A percentile compares a stretch with the other conserved stretches of the same genome.
phyloP scores from a whole-genome alignment of 345 rosid genomes.

The Balakata baccata region DNA sequence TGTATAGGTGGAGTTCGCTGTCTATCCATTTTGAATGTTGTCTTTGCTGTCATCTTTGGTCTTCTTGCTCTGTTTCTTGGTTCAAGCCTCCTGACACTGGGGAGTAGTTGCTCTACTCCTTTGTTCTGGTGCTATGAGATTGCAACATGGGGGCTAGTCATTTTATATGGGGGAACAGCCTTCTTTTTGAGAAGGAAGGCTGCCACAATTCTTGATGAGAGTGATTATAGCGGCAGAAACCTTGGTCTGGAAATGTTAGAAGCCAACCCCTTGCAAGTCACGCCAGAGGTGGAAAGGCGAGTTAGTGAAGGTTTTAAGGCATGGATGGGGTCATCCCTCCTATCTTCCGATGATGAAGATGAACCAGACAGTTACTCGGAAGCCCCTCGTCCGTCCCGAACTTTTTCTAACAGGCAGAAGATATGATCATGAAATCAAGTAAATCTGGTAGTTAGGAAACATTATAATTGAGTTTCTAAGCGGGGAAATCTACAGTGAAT shows the following conservation, averaged over 20 bases:
- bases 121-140: slow-evolving; percentile 97
- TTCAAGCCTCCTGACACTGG: slow-evolving; percentile 83
- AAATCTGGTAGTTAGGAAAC: not conserved
- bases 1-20: slow-evolving; percentile 84
- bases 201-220: slow-evolving; percentile 63
- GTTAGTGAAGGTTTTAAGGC: slow-evolving; percentile 81
- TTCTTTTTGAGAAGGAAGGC: slow-evolving; percentile 71
- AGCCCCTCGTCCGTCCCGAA: slow-evolving; percentile 31
- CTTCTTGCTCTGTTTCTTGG: slow-evolving; percentile 86
- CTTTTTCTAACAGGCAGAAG: slow-evolving; percentile 45
- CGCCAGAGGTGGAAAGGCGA: slow-evolving; percentile 77
- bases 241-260: slow-evolving; percentile 87
- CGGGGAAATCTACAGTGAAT: slow-evolving; percentile 4
- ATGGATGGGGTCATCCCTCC: slow-evolving; percentile 88
- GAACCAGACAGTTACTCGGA: slow-evolving; percentile 55
- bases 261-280: slow-evolving; percentile 60
- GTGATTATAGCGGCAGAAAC: slow-evolving; percentile 53
- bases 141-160: slow-evolving; percentile 74
- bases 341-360: slow-evolving; percentile 91
- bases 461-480: not conserved
- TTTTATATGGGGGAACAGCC: slow-evolving; percentile 70
- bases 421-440: slow-evolving; percentile 25
- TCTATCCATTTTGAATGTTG: slow-evolving; percentile 62
- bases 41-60: slow-evolving; percentile 69
- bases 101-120: slow-evolving; percentile 83